Conservation (phyloP, 192 early-diverging fungal species). For the Entomortierella parvispora region DNA sequence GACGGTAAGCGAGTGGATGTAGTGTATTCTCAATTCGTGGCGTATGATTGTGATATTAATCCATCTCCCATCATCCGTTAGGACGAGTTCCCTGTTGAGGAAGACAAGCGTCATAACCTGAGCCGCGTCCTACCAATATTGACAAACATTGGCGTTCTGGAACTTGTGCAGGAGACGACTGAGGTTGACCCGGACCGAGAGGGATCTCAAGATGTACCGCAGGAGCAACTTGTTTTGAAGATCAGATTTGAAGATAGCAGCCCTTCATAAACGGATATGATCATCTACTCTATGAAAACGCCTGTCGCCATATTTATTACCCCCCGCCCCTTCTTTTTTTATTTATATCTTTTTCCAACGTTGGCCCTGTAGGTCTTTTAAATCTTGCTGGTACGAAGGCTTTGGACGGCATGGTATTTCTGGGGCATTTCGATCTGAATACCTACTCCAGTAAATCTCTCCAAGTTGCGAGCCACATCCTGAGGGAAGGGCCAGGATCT, state of each 20-base stretch:
- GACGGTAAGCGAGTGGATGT: conserved; percentile 19
- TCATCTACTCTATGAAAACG: too few relatives aligned
- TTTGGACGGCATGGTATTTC: conserved; percentile 12
- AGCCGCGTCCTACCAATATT: conserved; percentile 33
- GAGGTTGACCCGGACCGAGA: conserved; percentile 4
- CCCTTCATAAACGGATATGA: too few relatives aligned
- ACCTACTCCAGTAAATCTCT: conserved; percentile 16
- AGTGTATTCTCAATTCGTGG: neutral
- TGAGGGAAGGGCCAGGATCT: conserved; percentile 44
- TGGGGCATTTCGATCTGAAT: conserved; percentile 31
- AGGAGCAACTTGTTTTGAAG: conserved; percentile 34
- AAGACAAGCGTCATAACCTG: conserved; percentile 45
- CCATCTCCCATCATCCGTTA: neutral
- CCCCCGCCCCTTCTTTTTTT: too few relatives aligned
- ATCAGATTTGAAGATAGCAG: conserved; percentile 29
- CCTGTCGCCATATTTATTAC: too few relatives aligned
- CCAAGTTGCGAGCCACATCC: conserved; percentile 22
- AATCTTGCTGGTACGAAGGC: conserved; percentile 25
- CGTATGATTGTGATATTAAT: neutral
- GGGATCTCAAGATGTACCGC: neutral
- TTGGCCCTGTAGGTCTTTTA: too few relatives aligned
- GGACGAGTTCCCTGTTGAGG: conserved; percentile 38
- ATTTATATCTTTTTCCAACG: neutral
- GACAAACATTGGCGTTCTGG: conserved; percentile 24
- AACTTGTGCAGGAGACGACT: conserved; percentile 23